phyloP scores from a whole-genome alignment of 2,329 filamentous ascomycete species.

The Ceratocystis variospora region DNA sequence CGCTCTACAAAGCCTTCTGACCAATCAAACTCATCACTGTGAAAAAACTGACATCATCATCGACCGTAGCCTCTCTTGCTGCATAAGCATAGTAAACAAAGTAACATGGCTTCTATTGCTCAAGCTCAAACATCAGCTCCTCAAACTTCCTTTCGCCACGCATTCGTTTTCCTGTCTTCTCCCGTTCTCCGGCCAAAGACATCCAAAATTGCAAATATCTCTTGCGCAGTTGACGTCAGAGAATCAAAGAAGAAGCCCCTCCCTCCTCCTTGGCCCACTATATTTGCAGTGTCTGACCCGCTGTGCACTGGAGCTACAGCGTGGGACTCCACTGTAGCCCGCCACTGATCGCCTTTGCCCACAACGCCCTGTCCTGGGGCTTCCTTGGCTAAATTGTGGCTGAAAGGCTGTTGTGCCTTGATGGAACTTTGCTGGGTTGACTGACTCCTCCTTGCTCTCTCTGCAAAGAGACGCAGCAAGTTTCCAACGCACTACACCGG shows the following conservation, averaged over 20 bases:
- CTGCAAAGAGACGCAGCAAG: no score
- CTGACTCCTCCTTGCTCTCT: no score
- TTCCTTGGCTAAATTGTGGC: background rate
- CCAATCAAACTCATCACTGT: background rate
- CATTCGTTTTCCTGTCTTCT: background rate
- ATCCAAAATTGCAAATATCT: background rate
- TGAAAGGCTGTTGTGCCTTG: background rate
- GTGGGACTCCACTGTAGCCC: background rate
- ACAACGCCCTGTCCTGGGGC: background rate
- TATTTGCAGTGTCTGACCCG: background rate
- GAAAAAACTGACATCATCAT: slow-evolving; percentile 6
- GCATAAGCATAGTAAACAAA: background rate
- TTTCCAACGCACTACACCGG: no score
- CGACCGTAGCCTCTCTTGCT: background rate
- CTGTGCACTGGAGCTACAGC: background rate
- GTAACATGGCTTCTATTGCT: background rate
- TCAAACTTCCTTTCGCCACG: background rate
- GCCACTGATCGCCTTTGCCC: background rate
- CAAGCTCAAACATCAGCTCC: background rate
- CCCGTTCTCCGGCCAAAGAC: background rate
- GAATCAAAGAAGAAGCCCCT: background rate
- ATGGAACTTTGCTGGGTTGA: no score
- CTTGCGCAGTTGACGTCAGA: background rate
- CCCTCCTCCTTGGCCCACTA: background rate
- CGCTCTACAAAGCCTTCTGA: background rate